Evolutionary conservation across 2,329 filamentous ascomycete genomes (phyloP).

Genomic region (Diplodia seriata): DNA sequence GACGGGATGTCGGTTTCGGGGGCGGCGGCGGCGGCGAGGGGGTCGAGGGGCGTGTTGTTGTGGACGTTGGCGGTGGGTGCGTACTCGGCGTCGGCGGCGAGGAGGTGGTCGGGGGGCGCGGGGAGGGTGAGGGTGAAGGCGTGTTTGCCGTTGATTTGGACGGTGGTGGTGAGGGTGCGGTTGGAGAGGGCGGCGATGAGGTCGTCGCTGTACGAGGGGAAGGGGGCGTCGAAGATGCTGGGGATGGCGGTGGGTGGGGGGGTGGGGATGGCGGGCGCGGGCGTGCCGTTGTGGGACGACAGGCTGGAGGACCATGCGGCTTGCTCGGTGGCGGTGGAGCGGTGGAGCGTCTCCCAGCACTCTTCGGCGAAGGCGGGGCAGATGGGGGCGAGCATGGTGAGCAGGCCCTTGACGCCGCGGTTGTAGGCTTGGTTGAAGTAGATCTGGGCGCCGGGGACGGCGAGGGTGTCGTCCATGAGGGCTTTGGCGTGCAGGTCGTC

Average conservation of each 20-base stretch:
- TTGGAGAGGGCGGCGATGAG: conserved; percentile 60
- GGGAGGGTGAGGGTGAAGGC: conserved; percentile 62
- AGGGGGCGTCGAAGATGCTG: conserved; percentile 56
- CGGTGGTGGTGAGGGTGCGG: conserved; percentile 64
- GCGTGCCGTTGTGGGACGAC: neutral
- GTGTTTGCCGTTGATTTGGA: conserved; percentile 83
- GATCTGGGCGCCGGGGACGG: conserved; percentile 52
- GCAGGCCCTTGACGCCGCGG: conserved; percentile 55
- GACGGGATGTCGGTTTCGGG: neutral
- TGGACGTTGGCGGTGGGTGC: neutral
- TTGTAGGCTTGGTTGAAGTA: conserved; percentile 54
- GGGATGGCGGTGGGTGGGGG: conserved; percentile 33
- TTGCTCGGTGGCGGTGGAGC: conserved; percentile 40
- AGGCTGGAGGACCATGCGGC: neutral
- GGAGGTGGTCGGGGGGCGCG: conserved; percentile 51
- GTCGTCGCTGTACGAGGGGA: conserved; percentile 62
- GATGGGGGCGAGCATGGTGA: conserved; percentile 79
- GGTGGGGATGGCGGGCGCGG: conserved; percentile 15
- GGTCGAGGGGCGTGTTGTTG: neutral
- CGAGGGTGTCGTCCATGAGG: conserved; percentile 48
- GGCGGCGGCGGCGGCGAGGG: neutral
- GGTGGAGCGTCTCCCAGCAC: conserved; percentile 70
- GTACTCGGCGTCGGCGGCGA: conserved; percentile 75
- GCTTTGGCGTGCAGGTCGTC: conserved; percentile 43
- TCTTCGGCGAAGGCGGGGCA: conserved; percentile 83